Base-by-base conservation (phyloP, 2,329 filamentous ascomycete species). In the Pezicula neosporulosa region DNA sequence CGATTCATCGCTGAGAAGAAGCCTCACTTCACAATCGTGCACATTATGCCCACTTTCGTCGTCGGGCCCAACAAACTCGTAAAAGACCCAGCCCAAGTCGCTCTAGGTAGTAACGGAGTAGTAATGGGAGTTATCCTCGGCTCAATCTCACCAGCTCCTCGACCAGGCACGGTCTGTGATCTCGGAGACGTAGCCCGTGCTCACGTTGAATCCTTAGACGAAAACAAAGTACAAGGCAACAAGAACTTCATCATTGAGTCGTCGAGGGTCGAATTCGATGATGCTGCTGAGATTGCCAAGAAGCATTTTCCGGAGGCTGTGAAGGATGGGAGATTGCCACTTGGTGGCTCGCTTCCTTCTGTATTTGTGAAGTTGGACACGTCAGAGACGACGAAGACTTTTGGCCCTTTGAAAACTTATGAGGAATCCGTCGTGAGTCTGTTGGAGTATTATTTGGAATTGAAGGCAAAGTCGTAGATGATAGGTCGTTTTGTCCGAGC, bases 1-100 rank as follows among this genome's bases (percentile, higher is more conserved):
- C 36, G 56, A 35, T 64, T 66, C 57, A 45, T 58, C 38, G 49
- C 51, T n/a, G 21, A 57, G 15, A 35, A 55, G 38, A 53, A 54
- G 36, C 55, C 53, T 13, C 24, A 30, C 6, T 58, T 59, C 46
- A 47, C 55, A 30, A 37, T 57, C 35, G 50, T 57, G 6, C 52
- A 58, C 39, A 28, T 60, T n/a, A 44, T 58, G 36, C 57, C 54
- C 6, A 36, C 49, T 27, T 19, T 57, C 9, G 54, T 58, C 19
- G 33, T 55, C 48, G 56, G 57, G 8, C 47, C 45, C 15, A 16
- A 27, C 1, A 53, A 55, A 27, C 44, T 59, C 24, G 28, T 51
- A 19, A 50, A 21, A 12, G 18, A 30, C 24, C 18, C 38, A 3
- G 19, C 38, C 21, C 18, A 12, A 6, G 12, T 52, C 6, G 44